These are phyloP conservation scores for Oryza longistaminata DNA, from an alignment of 176 grass and related monocot genomes.

Conservation along the genomic window DNA sequence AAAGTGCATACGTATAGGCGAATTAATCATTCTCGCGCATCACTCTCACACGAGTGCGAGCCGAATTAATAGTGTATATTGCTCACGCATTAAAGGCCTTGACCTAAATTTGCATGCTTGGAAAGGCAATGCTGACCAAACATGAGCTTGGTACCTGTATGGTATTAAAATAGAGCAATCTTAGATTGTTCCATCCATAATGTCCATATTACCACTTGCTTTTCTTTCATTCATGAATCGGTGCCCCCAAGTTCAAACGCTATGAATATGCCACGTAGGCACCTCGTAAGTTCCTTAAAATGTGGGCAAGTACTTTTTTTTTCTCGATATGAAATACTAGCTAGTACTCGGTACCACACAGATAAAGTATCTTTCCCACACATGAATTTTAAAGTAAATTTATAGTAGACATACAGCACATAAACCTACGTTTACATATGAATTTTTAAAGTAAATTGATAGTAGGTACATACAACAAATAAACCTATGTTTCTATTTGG, in stretches of 20 bases:
- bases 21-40: not conserved
- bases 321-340: too few species aligned
- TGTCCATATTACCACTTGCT: not conserved
- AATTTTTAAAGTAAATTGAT: too few species aligned
- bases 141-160: not conserved
- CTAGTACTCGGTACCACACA: not conserved
- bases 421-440: too few species aligned
- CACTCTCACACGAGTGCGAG: slow-evolving; percentile 27
- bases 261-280: not conserved
- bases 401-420: too few species aligned
- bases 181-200: not conserved
- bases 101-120: not conserved
- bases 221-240: not conserved
- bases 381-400: too few species aligned
- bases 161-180: not conserved
- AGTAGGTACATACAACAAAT: not conserved
- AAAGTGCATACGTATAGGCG: not conserved
- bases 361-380: not conserved
- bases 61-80: slow-evolving; percentile 37
- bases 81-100: not conserved
- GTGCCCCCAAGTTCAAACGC: not conserved
- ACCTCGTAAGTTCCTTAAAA: too few species aligned
- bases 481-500: not conserved
- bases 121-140: slow-evolving; percentile 29
- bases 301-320: too few species aligned